A percentile compares a stretch with the other conserved stretches of the same genome.
Conservation (phyloP, 495 filamentous ascomycete genomes). For the Bryoglossum gracile region DNA sequence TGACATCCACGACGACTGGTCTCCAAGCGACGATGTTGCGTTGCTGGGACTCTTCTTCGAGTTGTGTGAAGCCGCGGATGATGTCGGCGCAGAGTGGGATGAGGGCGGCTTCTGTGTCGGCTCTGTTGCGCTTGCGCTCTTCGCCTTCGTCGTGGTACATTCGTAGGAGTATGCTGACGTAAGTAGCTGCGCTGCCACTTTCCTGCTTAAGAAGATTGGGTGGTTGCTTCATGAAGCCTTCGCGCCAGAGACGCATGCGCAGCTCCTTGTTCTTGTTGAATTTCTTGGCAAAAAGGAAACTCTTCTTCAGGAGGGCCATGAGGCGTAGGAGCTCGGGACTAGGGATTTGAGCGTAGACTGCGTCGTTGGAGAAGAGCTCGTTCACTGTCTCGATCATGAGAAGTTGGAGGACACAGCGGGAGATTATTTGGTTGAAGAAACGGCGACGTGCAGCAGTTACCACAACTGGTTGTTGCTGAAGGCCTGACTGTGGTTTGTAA, state of each 20-base stretch:
- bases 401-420: slow-evolving; percentile 93
- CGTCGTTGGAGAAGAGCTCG: slow-evolving; percentile 95
- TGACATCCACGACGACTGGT: slow-evolving; percentile 94
- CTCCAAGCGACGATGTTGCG: slow-evolving; percentile 95
- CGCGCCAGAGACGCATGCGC: slow-evolving; percentile 86
- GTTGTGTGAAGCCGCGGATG: slow-evolving; percentile 66
- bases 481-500: slow-evolving; percentile 64
- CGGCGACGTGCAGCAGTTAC: slow-evolving; percentile 89
- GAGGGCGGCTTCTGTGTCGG: slow-evolving; percentile 80
- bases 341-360: slow-evolving; percentile 89
- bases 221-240: slow-evolving; percentile 99
- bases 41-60: slow-evolving; percentile 93
- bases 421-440: slow-evolving; percentile 99
- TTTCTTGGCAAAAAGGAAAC: slow-evolving; percentile 87
- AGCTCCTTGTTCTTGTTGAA: slow-evolving; percentile 98
- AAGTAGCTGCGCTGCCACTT: slow-evolving; percentile 83
- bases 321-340: slow-evolving; percentile 79
- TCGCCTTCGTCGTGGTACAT: slow-evolving; percentile 91
- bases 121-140: slow-evolving; percentile 69
- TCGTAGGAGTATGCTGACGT: slow-evolving; percentile 85
- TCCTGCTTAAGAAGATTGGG: slow-evolving; percentile 99
- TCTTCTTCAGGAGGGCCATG: slow-evolving; percentile 90
- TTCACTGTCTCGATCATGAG: slow-evolving; percentile 99
- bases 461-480: slow-evolving; percentile 80
- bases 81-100: slow-evolving; percentile 94